phyloP scores from a whole-genome alignment of 306 rosid genomes.

The Sophora flavescens region DNA sequence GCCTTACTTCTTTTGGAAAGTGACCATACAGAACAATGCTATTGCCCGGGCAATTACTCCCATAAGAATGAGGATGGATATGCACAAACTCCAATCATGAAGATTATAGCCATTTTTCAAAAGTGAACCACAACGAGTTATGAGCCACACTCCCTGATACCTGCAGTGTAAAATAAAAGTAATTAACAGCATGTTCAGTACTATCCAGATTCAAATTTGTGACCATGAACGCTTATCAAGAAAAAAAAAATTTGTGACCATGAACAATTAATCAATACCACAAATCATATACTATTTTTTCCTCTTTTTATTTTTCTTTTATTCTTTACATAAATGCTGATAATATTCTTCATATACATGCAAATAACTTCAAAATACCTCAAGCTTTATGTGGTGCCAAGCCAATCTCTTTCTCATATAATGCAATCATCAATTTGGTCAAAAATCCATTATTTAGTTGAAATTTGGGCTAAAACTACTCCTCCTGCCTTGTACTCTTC shows the following conservation, averaged over 20 bases:
- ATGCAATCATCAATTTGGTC: not conserved
- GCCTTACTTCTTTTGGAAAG: constrained; percentile 72
- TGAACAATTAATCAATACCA: not conserved
- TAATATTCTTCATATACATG: not conserved
- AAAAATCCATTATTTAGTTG: not conserved
- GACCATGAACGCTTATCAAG: not conserved
- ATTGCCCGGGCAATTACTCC: constrained; percentile 67
- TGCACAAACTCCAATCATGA: constrained; percentile 80
- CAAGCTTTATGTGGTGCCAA: not conserved
- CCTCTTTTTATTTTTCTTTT: not conserved
- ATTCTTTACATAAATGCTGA: not conserved
- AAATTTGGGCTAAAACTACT: constrained; percentile 12
- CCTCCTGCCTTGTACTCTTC: not conserved
- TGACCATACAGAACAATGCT: constrained; percentile 74
- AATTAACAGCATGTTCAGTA: constrained; percentile 9
- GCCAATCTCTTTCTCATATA: not conserved
- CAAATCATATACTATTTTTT: not conserved
- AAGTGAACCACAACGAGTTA: constrained; percentile 81
- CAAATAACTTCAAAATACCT: constrained; percentile 4
- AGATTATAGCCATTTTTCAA: constrained; percentile 66
- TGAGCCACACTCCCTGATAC: constrained; percentile 94
- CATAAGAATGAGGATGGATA: constrained; percentile 62
- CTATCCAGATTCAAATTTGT: constrained; percentile 3
- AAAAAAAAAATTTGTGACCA: not conserved
- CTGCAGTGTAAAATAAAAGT: constrained; percentile 57